Evolutionary conservation across 2,329 filamentous ascomycete genomes (phyloP).

Genomic region (Tolypocladium tundrense): DNA sequence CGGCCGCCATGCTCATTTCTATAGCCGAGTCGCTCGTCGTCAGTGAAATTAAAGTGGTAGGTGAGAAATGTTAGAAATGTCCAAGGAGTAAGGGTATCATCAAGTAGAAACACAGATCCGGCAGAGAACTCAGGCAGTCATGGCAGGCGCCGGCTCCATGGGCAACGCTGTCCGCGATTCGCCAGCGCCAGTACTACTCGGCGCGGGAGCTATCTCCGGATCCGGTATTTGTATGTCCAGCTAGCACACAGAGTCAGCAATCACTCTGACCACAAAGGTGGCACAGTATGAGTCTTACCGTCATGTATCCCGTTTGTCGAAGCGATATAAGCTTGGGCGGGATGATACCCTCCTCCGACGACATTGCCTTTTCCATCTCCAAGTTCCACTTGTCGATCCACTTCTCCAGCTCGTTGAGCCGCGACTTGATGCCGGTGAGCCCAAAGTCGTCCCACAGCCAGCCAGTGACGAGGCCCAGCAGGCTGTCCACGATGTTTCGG

Average conservation of each 20-base stretch:
- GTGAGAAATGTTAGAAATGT: neutral
- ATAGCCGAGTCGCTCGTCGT: neutral
- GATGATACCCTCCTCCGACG: conserved; percentile 37
- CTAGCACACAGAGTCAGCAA: conserved; percentile 27
- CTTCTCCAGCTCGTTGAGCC: conserved; percentile 58
- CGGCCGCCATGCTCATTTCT: neutral
- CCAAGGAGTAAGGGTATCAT: conserved; percentile 1
- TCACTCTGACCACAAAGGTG: too few species aligned
- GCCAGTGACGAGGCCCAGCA: conserved; percentile 73
- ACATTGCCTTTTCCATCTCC: conserved; percentile 49
- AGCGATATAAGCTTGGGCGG: conserved; percentile 67
- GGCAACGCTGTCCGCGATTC: conserved; percentile 23
- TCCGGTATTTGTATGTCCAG: conserved; percentile 75
- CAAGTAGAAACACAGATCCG: neutral
- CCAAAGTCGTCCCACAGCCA: conserved; percentile 95
- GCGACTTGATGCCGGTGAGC: conserved; percentile 62
- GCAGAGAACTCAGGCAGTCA: conserved; percentile 10
- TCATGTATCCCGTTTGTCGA: conserved; percentile 80
- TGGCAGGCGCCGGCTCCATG: conserved; percentile 18
- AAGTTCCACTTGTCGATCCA: conserved; percentile 86
- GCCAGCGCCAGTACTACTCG: conserved; percentile 30
- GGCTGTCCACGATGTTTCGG: conserved; percentile 69
- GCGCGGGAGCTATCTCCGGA: conserved; percentile 54
- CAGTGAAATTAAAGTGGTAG: neutral
- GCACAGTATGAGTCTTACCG: conserved; percentile 35